These are phyloP conservation scores for Aleurites moluccanus DNA, from an alignment of 441 rosid species.

Conservation along the genomic window DNA sequence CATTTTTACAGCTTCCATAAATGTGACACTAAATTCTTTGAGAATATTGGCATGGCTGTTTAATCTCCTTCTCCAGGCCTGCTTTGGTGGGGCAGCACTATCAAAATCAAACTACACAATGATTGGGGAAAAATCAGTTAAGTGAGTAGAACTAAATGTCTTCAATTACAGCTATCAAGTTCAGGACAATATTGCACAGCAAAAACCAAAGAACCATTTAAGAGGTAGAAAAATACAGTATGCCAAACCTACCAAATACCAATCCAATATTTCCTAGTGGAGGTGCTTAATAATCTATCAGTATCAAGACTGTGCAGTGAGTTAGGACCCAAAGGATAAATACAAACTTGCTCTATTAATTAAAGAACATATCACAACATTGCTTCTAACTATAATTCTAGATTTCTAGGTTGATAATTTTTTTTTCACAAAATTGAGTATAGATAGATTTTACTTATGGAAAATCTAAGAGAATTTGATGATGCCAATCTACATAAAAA, in stretches of 20 bases:
- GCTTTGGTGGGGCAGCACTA: constrained; percentile 94
- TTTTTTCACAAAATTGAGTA: neutral
- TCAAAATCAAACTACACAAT: constrained; percentile 74
- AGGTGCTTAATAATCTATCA: neutral
- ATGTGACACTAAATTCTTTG: constrained; percentile 88
- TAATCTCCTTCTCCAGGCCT: constrained; percentile 96
- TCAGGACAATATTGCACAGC: neutral
- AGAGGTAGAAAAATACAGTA: neutral
- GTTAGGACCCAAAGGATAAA: neutral
- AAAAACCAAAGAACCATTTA: neutral
- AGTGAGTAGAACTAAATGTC: neutral
- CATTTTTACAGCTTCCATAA: constrained; percentile 92
- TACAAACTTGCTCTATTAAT: neutral
- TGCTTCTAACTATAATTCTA: neutral
- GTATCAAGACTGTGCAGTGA: neutral
- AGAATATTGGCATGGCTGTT: constrained; percentile 92
- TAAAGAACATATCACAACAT: constrained; percentile 1
- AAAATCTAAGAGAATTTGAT: neutral
- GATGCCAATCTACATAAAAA: neutral
- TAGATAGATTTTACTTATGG: neutral
- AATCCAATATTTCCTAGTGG: neutral
- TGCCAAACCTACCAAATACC: neutral
- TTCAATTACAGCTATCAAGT: neutral
- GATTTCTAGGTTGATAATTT: neutral
- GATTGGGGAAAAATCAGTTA: neutral